These are phyloP conservation scores for Torulaspora franciscae DNA, from an alignment of 805 yeast genomes.

Conservation along the genomic window DNA sequence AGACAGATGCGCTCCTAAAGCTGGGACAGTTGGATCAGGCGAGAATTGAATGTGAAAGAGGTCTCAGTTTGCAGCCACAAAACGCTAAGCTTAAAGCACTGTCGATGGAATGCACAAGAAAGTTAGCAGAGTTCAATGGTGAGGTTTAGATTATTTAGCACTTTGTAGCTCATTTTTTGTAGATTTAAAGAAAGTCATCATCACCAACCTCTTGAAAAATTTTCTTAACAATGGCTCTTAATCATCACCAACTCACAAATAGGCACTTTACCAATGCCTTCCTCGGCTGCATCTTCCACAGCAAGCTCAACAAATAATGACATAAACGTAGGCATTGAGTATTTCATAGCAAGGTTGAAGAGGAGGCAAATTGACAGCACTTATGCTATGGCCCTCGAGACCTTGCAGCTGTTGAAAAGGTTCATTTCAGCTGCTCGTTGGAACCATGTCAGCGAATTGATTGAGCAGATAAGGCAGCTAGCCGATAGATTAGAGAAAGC, in stretches of 20 bases:
- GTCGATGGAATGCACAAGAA: conserved; percentile 25
- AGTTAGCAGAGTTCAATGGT: conserved; percentile 31
- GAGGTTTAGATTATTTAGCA: conserved; percentile 16
- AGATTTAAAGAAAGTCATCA: background rate
- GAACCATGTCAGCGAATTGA: conserved; percentile 69
- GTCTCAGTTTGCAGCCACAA: conserved; percentile 55
- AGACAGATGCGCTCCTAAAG: conserved; percentile 59
- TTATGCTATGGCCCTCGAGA: conserved; percentile 74
- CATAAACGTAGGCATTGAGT: conserved; percentile 39
- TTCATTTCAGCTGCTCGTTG: conserved; percentile 87
- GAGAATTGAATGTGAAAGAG: conserved; percentile 65
- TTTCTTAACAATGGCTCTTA: background rate
- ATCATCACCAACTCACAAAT: background rate
- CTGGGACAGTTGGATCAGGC: conserved; percentile 61
- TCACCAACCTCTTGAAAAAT: conserved; percentile 3
- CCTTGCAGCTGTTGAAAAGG: conserved; percentile 81
- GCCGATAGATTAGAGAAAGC: conserved; percentile 71
- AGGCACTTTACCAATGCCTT: conserved; percentile 7
- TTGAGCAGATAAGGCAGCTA: conserved; percentile 62
- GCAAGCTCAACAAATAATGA: conserved; percentile 26
- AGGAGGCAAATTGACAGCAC: conserved; percentile 83
- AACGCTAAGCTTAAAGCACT: conserved; percentile 38
- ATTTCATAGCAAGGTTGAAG: conserved; percentile 56
- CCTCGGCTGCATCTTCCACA: conserved; percentile 7
- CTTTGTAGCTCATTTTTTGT: conserved; percentile 1